phyloP scores from a whole-genome alignment of 129 eudicot genomes.

The Pittosporum tobira region DNA sequence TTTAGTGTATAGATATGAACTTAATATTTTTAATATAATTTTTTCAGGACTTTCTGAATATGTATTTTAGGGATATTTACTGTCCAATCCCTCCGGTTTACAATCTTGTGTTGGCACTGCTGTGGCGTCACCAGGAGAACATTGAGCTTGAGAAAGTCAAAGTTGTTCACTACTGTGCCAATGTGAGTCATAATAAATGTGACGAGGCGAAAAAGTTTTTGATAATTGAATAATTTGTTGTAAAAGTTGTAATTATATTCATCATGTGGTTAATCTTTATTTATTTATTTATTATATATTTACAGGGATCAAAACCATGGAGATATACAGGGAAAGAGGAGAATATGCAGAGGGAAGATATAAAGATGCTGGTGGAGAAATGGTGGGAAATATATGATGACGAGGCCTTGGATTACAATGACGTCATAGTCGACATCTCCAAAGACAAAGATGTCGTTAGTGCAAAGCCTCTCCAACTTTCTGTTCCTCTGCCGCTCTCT shows the following conservation, averaged over 20 bases:
- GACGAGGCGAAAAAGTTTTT: too few relatives aligned
- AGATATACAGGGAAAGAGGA: conserved; percentile 8
- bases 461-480: background rate
- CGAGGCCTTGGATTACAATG: conserved; percentile 4
- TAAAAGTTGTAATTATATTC: too few relatives aligned
- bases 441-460: too few relatives aligned
- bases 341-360: conserved; percentile 12
- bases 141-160: conserved; percentile 1
- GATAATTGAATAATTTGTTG: too few relatives aligned
- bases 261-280: too few relatives aligned
- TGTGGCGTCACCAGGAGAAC: conserved; percentile 9
- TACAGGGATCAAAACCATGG: conserved; percentile 12
- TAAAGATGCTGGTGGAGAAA: conserved; percentile 8
- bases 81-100: conserved; percentile 6
- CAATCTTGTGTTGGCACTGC: conserved; percentile 10
- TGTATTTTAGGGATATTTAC: conserved; percentile 2
- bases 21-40: background rate
- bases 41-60: conserved; percentile 7
- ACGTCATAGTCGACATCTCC: background rate
- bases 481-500: background rate
- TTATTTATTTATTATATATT: background rate
- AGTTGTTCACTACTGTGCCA: conserved; percentile 11
- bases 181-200: background rate
- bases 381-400: conserved; percentile 8
- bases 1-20: too few relatives aligned